Base-by-base conservation (phyloP, 139 green algal genomes). In the Desmodesmus armatus region DNA sequence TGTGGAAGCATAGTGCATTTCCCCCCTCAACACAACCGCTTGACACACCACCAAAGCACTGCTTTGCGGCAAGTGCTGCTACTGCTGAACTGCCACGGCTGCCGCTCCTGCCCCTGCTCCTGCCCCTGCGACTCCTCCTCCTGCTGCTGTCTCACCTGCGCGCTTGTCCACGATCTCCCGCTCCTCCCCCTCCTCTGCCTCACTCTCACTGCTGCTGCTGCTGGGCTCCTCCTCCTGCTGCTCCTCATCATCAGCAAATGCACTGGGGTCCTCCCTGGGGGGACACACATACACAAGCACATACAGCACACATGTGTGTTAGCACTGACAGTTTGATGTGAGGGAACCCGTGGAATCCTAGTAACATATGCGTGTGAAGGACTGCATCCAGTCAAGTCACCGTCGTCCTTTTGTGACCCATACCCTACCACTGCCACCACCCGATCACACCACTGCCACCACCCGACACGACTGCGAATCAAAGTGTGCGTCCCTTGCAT, bases 161-260 rank as follows among this genome's bases (percentile, higher is more conserved):
- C 78, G 44, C 78, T 84, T 84, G 31, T 84, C 78, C 29, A 77
- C 5, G 40, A 66, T 63, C 62, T 84, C 78, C 1, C 73, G 81
- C 62, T 85, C 76, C n/a, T 90, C 89, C 21, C 90, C 87, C 72
- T n/a, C 84, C 73, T 88, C 91, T 40, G 51, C 85, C 21, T 90
- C 90, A 11, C 80, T 84, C 21, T 88, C 92, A n/a, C 87, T 90
- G 23, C 85, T 84, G 70, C 77, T 71, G 27, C 77, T 89, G 71
- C 74, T 86, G 72, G 47, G 69, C 29, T 82, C 79, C 21, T 82
- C 80, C 44, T 89, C 88, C 31, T 93, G 88, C 51, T 91, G 89
- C 73, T 93, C 89, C 41, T 94, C 89, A 55, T 96, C 91, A 37
- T 93, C 90, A 25, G 93, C 92, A 1, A n/a, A n/a, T n/a, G 51